A percentile compares a stretch with the other conserved stretches of the same genome.
Evolutionary conservation across 225 moss, liverwort and hornwort genomes (phyloP).

Genomic region (Takakia lepidozioides): DNA sequence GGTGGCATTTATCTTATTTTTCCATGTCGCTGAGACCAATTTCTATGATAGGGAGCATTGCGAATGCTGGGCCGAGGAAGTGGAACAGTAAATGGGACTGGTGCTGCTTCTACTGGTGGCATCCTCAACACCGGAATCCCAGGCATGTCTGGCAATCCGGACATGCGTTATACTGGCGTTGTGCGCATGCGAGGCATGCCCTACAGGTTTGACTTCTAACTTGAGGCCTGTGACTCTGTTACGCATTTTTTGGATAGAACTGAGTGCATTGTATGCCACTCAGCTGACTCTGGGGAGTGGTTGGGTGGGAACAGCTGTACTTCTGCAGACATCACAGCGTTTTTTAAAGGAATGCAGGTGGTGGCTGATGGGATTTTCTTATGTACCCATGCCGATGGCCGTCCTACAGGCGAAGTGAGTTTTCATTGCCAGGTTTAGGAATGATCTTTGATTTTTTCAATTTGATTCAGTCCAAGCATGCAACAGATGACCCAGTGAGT

Average conservation of each 20-base stretch:
- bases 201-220: no score
- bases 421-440: no score
- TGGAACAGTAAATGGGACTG: conserved; percentile 65
- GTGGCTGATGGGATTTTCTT: conserved; percentile 96
- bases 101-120: conserved; percentile 47
- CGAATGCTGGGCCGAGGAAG: conserved; percentile 99
- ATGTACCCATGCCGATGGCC: conserved; percentile 97
- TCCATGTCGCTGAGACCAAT: conserved; percentile 23
- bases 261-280: no score
- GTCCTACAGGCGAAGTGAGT: conserved; percentile 96
- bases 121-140: conserved; percentile 95
- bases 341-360: conserved; percentile 99
- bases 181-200: conserved; percentile 99
- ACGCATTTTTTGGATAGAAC: no score
- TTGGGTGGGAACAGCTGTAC: conserved; percentile 71
- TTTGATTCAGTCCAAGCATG: no score
- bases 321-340: conserved; percentile 97
- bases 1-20: neutral
- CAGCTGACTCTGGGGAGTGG: neutral
- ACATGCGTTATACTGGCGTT: conserved; percentile 99
- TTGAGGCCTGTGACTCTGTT: no score
- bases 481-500: no score
- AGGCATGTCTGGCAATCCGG: conserved; percentile 99
- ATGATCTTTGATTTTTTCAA: no score
- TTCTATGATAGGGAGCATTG: conserved; percentile 78